Conservation (phyloP, 2,329 filamentous ascomycete species). For the Penicillium sp. region DNA sequence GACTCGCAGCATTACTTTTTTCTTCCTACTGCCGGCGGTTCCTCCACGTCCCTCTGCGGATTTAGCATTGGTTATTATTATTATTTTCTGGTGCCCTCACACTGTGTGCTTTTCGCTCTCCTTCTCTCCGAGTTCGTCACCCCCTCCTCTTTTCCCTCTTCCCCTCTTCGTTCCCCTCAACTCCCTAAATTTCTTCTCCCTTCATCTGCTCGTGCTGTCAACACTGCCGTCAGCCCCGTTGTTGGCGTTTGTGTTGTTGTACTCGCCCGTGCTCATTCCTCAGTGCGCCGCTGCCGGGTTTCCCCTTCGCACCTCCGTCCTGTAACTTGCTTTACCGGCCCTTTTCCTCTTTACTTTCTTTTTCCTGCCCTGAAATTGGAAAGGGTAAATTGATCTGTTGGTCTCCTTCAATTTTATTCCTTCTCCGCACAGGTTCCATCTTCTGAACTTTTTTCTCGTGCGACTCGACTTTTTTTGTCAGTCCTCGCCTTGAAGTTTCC, state of each 20-base stretch:
- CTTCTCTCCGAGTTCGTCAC: conserved; percentile 22
- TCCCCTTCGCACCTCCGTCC: conserved; percentile 27
- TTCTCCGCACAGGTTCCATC: conserved; percentile 26
- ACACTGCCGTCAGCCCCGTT: conserved; percentile 21
- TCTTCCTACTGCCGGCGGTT: conserved; percentile 25
- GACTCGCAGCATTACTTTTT: conserved; percentile 25
- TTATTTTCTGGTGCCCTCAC: conserved; percentile 26
- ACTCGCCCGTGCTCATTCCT: conserved; percentile 29
- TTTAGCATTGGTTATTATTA: conserved; percentile 20
- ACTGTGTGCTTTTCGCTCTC: conserved; percentile 21
- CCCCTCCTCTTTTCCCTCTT: conserved; percentile 18
- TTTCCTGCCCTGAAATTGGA: conserved; percentile 19
- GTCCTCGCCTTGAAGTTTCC: conserved; percentile 20
- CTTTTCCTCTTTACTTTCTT: conserved; percentile 24
- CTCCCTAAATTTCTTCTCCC: conserved; percentile 25
- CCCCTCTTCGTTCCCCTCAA: conserved; percentile 30
- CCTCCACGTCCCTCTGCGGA: conserved; percentile 23
- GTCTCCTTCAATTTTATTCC: conserved; percentile 23
- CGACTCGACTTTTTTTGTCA: conserved; percentile 18
- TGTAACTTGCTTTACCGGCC: conserved; percentile 24
- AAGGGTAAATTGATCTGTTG: conserved; percentile 29
- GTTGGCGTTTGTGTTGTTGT: conserved; percentile 29
- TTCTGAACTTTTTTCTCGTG: conserved; percentile 26
- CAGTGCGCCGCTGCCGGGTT: conserved; percentile 27
- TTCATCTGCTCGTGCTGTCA: conserved; percentile 23